Evolutionary conservation across 2,329 filamentous ascomycete species (phyloP).

Genomic region (Blumeria graminis): DNA sequence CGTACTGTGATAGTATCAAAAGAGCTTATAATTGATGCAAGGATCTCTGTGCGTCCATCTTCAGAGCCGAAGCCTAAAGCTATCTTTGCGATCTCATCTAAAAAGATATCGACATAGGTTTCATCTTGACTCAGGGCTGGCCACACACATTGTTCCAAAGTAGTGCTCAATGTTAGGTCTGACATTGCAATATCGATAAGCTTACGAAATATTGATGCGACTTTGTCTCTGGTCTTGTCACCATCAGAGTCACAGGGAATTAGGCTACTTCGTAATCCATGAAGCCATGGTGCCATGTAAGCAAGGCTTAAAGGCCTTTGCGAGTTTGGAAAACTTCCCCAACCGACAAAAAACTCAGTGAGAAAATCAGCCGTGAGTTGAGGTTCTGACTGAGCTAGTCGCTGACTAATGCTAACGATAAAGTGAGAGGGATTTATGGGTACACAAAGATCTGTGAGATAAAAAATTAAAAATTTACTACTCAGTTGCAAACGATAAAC

Average conservation of each 20-base stretch:
- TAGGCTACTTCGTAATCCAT: constrained; percentile 33
- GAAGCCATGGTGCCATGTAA: constrained; percentile 47
- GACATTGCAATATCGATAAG: constrained; percentile 39
- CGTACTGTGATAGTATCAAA: constrained; percentile 41
- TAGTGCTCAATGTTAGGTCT: constrained; percentile 32
- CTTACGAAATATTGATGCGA: constrained; percentile 37
- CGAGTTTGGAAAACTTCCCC: constrained; percentile 43
- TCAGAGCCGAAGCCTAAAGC: constrained; percentile 32
- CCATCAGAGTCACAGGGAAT: constrained; percentile 34
- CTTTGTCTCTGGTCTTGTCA: constrained; percentile 41
- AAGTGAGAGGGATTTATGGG: constrained; percentile 38
- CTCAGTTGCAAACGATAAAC: constrained; percentile 3
- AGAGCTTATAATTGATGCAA: constrained; percentile 36
- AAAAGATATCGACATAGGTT: constrained; percentile 37
- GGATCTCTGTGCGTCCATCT: constrained; percentile 32
- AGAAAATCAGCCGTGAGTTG: constrained; percentile 44
- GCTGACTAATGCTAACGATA: constrained; percentile 39
- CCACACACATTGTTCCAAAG: constrained; percentile 42
- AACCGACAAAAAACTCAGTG: constrained; percentile 50
- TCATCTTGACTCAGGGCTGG: constrained; percentile 40
- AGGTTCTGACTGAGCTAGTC: constrained; percentile 36
- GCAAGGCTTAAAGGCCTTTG: constrained; percentile 41
- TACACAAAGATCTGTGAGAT: constrained; percentile 30
- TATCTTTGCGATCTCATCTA: constrained; percentile 42
- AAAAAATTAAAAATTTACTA: constrained; percentile 2